Percentiles rank a stretch among this genome's conserved stretches.
Conservation (phyloP, 2,329 filamentous ascomycete genomes). For the Colletotrichum sp. region DNA sequence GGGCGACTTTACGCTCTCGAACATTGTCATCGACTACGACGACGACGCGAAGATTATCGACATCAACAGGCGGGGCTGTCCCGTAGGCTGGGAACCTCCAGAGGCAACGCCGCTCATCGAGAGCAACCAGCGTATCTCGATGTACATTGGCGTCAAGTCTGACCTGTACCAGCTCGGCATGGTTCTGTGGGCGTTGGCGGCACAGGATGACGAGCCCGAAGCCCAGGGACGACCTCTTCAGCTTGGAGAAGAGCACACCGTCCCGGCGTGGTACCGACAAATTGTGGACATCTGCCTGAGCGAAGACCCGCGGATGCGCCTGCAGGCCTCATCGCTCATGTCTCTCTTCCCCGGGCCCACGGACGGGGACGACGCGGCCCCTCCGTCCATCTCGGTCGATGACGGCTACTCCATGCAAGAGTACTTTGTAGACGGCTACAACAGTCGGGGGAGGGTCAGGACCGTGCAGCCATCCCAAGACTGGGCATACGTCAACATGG, state of each 20-base stretch:
- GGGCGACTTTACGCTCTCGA: conserved; percentile 95
- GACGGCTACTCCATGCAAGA: conserved; percentile 44
- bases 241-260: conserved; percentile 60
- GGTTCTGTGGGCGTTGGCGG: conserved; percentile 92
- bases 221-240: conserved; percentile 73
- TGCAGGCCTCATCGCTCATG: conserved; percentile 76
- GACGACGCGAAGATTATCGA: conserved; percentile 96
- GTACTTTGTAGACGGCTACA: conserved; percentile 41
- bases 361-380: conserved; percentile 10
- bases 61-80: conserved; percentile 96
- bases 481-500: conserved; percentile 45
- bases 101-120: conserved; percentile 87
- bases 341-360: conserved; percentile 63
- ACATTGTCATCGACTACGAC: conserved; percentile 88
- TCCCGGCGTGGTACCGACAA: conserved; percentile 81
- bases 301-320: conserved; percentile 72
- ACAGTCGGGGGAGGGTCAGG: conserved; percentile 40
- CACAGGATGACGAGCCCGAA: conserved; percentile 90
- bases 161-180: conserved; percentile 96
- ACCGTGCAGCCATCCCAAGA: conserved; percentile 46
- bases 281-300: conserved; percentile 81
- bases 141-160: conserved; percentile 98
- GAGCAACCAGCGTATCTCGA: conserved; percentile 87
- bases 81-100: conserved; percentile 96
- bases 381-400: conserved; percentile 43